Evolutionary conservation across 805 yeast genomes (phyloP), one percentile per base, ranked within the genome.

Genomic region (Pachysolen tannophilus): DNA sequence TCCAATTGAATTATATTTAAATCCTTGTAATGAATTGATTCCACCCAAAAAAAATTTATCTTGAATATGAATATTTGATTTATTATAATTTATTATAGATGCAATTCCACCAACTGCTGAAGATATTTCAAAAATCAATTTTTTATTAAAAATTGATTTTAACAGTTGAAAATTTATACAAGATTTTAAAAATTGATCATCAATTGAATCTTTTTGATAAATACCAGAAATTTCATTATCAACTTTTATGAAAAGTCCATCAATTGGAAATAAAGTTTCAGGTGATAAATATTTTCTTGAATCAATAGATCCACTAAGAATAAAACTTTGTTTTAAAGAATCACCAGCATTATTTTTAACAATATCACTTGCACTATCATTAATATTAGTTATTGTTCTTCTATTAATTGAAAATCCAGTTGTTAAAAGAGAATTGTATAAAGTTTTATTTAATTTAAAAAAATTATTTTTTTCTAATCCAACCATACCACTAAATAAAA

Each of bases 1-100:
- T 10, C 92, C 88, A 24, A 82, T 53, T 1, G 84, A 74, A 60
- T 79, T 79, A 35, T 69, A 61, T 23, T 72, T 65, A 49, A 82
- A 84, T 1, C 88, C 86, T 38, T 82, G 65, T 20, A 86, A 74
- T 35, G 79, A 81, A 36, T 76, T 69, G 10, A 78, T 72, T 0
- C 95, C 96, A 13, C 96, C 94, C 30, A 83, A 63, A 49, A 78
- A 84, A 53, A 88, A 90, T 43, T 83, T 70, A 55, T 90, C 98
- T 50, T 79, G 69, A 20, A 79, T 50, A 48, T 82, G 88, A 2
- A 83, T 58, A 36, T 59, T 43, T 16, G 39, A 37, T 41, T 48
- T 40, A 3, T 47, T 44, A n/a, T 52, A 45, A 35, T 45, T 40
- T 4, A 51, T 40, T 14, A 68, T 50, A 36, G 72, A 61, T 38